Conservation (phyloP, 257 asterid genomes). For the Catharanthus roseus region DNA sequence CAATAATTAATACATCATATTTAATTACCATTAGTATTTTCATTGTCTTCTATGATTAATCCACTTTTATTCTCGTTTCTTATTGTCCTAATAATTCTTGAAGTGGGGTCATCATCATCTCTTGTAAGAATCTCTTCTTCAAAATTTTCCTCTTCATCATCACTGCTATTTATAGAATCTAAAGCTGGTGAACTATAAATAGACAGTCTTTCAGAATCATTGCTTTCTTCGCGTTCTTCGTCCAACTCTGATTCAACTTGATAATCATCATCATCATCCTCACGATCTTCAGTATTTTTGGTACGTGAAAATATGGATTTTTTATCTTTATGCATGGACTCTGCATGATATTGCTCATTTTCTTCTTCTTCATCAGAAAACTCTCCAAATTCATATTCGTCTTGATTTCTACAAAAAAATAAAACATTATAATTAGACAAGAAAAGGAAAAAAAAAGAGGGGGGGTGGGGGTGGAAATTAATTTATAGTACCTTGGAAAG, state of each 20-base stretch:
- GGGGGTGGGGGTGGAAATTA: no score
- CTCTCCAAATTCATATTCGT: conserved; percentile 37
- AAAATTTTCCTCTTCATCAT: conserved; percentile 22
- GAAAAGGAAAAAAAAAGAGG: neutral
- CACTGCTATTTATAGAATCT: conserved; percentile 28
- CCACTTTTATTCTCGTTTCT: conserved; percentile 10
- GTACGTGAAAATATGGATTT: no score
- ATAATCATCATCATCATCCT: conserved; percentile 6
- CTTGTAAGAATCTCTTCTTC: conserved; percentile 35
- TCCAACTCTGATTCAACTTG: conserved; percentile 5
- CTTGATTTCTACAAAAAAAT: conserved; percentile 45
- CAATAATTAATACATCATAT: neutral
- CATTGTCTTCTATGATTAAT: conserved; percentile 18
- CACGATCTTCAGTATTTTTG: conserved; percentile 12
- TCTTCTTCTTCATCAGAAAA: conserved; percentile 53
- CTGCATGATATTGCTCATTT: conserved; percentile 14
- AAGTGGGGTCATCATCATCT: conserved; percentile 39
- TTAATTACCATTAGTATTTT: conserved; percentile 8
- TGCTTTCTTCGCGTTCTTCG: conserved; percentile 15
- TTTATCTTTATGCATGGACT: conserved; percentile 20
- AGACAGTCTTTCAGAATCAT: conserved; percentile 17
- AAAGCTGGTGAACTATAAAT: conserved; percentile 37
- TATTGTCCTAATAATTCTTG: conserved; percentile 27
- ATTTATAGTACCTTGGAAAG: conserved; percentile 46
- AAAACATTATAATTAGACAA: neutral